Base-by-base conservation (phyloP, 495 filamentous ascomycete genomes). In the Evansstolkia leycettana region DNA sequence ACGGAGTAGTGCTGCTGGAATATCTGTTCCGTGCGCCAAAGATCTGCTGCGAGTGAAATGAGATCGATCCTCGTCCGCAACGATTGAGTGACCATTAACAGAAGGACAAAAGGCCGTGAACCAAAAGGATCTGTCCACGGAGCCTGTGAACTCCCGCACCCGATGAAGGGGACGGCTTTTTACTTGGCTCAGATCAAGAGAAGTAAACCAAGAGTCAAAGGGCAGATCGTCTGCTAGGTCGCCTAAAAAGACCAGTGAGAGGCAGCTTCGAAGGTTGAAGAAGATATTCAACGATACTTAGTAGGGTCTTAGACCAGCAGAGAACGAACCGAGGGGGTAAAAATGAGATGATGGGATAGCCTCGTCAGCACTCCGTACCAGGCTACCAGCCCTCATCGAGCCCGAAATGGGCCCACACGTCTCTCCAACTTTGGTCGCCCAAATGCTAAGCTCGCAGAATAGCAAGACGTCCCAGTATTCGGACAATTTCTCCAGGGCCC, bases 331-430 rank as follows among this genome's bases (percentile, higher is more conserved):
- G 17, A 26, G 37, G 42, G 11, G 37, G 50, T 50, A 48, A 40
- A 48, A 53, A 54, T 51, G 51, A 28, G n/a, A 34, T 40, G 42
- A 29, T 42, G 28, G 38, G 40, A 23, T 36, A 36, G 31, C 26
- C 39, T 42, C 45, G 48, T 51, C 49, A 53, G 47, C 35, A 33
- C 40, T 51, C 49, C 51, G 47, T 36, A 33, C 40, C 40, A 50
- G 42, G 40, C n/a, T n/a, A n/a, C n/a, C n/a, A n/a, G n/a, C 40
- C 42, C 43, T 32, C 34, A 36, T 39, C 34, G 17, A 37, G 36
- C 17, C 41, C 36, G 28, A 29, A 29, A n/a, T 45, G 45, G 51
- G 43, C 52, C 51, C 51, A 54, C 51, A 23, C 17, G 31, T 40
- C 30, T 37, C 37, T 40, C 33, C 40, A 28, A 38, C 31, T 36